phyloP scores from a whole-genome alignment of 345 rosid genomes.

The Eucalyptus pauciflora region DNA sequence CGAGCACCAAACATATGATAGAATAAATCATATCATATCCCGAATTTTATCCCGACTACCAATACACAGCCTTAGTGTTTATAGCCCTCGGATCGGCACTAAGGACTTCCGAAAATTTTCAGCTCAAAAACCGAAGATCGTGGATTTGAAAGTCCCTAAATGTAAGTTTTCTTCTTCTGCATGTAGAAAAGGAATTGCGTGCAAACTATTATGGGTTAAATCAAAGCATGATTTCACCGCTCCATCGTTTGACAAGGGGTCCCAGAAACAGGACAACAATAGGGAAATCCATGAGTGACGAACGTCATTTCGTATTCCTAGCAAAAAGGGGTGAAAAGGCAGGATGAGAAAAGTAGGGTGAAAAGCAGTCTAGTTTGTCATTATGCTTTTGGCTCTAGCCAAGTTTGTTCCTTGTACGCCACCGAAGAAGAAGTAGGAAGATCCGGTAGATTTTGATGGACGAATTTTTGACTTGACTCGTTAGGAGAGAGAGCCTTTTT shows the following conservation, averaged over 20 bases:
- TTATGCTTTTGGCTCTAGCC: not conserved
- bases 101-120: not conserved
- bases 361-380: not conserved
- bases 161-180: no score
- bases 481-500: not conserved
- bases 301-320: not conserved
- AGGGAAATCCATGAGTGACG: not conserved
- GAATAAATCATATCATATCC: no score
- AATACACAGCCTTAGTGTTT: not conserved
- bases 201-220: not conserved
- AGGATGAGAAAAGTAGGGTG: not conserved
- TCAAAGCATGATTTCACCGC: not conserved
- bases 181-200: no score
- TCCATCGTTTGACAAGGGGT: not conserved
- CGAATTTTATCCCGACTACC: no score
- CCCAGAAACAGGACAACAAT: not conserved
- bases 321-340: not conserved
- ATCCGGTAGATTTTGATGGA: not conserved
- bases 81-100: fast-evolving
- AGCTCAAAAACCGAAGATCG: not conserved
- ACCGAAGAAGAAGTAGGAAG: not conserved
- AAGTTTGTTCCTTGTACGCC: not conserved
- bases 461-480: not conserved
- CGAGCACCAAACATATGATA: no score
- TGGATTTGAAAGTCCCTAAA: not conserved